Conservation (phyloP, 1,284 basidiomycete genomes). For the Boletus sp. region DNA sequence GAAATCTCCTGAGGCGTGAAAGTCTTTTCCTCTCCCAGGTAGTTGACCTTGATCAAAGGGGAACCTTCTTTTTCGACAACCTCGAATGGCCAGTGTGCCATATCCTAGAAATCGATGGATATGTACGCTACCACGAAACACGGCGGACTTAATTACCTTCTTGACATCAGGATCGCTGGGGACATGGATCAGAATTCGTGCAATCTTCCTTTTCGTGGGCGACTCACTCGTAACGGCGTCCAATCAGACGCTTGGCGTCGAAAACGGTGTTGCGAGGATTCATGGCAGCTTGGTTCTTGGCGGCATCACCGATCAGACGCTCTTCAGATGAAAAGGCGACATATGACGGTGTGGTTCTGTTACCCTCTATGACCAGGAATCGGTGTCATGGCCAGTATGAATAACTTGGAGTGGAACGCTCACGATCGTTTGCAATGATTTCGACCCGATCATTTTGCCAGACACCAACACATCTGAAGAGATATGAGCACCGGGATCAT, state of each 20-base stretch:
- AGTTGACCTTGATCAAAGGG: slow-evolving; percentile 94
- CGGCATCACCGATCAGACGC: slow-evolving; percentile 98
- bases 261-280: slow-evolving; percentile 96
- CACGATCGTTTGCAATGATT: slow-evolving; percentile 96
- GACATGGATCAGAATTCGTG: slow-evolving; percentile 12
- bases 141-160: slow-evolving; percentile 51
- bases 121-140: background rate
- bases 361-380: slow-evolving; percentile 72
- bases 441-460: slow-evolving; percentile 99
- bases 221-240: slow-evolving; percentile 88
- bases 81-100: slow-evolving; percentile 94
- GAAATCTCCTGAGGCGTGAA: slow-evolving; percentile 99
- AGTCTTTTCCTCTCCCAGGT: slow-evolving; percentile 90
- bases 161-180: slow-evolving; percentile 80
- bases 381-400: slow-evolving; percentile 3
- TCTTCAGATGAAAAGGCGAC: slow-evolving; percentile 98
- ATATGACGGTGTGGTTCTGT: slow-evolving; percentile 98
- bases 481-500: slow-evolving; percentile 17
- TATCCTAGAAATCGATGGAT: slow-evolving; percentile 53
- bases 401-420: slow-evolving; percentile 33
- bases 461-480: slow-evolving; percentile 84
- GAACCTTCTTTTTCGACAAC: slow-evolving; percentile 93
- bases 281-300: slow-evolving; percentile 98
- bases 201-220: background rate
- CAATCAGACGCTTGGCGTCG: slow-evolving; percentile 97